phyloP scores from a whole-genome alignment of 2,329 filamentous ascomycete genomes.

The Saccharata proteae region DNA sequence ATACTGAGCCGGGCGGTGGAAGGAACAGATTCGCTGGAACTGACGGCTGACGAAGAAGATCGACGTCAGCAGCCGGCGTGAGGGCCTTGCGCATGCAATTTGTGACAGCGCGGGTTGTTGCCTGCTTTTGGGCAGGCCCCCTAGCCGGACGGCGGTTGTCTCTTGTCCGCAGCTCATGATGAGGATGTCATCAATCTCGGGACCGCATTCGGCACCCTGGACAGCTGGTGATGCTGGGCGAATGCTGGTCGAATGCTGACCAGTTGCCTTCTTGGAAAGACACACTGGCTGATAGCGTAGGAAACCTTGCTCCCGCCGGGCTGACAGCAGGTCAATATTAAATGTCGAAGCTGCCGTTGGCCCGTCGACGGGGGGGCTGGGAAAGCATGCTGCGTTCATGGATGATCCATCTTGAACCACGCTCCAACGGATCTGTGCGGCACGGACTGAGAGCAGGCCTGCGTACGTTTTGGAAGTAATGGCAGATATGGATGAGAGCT shows the following conservation, averaged over 20 bases:
- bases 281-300: constrained; percentile 5
- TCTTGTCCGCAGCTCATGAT: constrained; percentile 5
- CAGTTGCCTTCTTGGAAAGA: constrained; percentile 6
- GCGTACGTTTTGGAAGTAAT: constrained; percentile 2
- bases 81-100: constrained; percentile 9
- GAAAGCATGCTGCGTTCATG: constrained; percentile 4
- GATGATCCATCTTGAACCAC: constrained; percentile 8
- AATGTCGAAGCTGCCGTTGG: constrained; percentile 6
- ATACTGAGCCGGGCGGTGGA: too few relatives aligned
- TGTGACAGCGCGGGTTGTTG: constrained; percentile 8
- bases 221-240: background rate
- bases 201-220: constrained; percentile 4
- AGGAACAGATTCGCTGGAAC: constrained; percentile 6
- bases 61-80: constrained; percentile 8
- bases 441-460: constrained; percentile 7
- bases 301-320: constrained; percentile 2
- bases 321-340: constrained; percentile 7
- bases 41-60: constrained; percentile 10
- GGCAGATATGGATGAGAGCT: background rate
- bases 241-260: background rate
- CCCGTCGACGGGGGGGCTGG: constrained; percentile 3
- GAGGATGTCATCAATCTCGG: constrained; percentile 2
- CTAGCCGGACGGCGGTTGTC: constrained; percentile 4
- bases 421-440: constrained; percentile 8
- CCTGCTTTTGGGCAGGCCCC: constrained; percentile 6